Percentiles rank a stretch among this genome's conserved stretches.
phyloP scores from a whole-genome alignment of 139 green algal genomes.

The Chlamydomonas eustigma region DNA sequence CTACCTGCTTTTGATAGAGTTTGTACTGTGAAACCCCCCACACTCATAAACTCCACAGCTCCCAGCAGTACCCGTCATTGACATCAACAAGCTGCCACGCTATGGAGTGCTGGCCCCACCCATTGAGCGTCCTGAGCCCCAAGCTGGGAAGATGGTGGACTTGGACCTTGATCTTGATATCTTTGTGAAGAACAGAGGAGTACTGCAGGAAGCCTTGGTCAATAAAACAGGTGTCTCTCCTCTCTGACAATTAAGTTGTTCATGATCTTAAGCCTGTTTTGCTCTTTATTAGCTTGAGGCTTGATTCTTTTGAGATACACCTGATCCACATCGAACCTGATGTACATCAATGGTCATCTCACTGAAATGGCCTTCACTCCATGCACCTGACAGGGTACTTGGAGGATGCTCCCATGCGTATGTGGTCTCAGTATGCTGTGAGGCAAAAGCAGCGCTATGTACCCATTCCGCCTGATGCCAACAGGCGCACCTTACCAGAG shows the following conservation, averaged over 20 bases:
- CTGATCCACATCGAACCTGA: too few relatives aligned
- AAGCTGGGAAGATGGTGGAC: slow-evolving; percentile 12
- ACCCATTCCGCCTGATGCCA: slow-evolving; percentile 32
- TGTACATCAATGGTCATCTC: too few relatives aligned
- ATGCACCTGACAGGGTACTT: slow-evolving; percentile 13
- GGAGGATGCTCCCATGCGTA: slow-evolving; percentile 29
- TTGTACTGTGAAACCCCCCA: too few relatives aligned
- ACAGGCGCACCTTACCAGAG: slow-evolving; percentile 27
- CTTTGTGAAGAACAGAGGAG: slow-evolving; percentile 37
- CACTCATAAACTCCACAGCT: too few relatives aligned
- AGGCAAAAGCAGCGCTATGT: slow-evolving; percentile 40
- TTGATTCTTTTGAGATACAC: too few relatives aligned
- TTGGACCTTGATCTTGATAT: slow-evolving; percentile 23
- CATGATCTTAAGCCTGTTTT: too few relatives aligned
- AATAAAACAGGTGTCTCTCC: slow-evolving; percentile 24
- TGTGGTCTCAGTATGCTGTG: slow-evolving; percentile 32
- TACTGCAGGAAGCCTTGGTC: slow-evolving; percentile 30
- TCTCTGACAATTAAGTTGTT: too few relatives aligned
- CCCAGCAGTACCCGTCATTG: slow-evolving; percentile 31
- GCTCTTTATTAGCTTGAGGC: too few relatives aligned
- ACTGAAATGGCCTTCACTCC: too few relatives aligned
- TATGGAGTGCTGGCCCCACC: slow-evolving; percentile 35
- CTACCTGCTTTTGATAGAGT: too few relatives aligned
- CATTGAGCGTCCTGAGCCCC: slow-evolving; percentile 3
- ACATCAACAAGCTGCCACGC: slow-evolving; percentile 40